A percentile compares a stretch with the other conserved stretches of the same genome.
phyloP scores from a whole-genome alignment of 2,329 filamentous ascomycete species.

The Colletotrichum caudatum region DNA sequence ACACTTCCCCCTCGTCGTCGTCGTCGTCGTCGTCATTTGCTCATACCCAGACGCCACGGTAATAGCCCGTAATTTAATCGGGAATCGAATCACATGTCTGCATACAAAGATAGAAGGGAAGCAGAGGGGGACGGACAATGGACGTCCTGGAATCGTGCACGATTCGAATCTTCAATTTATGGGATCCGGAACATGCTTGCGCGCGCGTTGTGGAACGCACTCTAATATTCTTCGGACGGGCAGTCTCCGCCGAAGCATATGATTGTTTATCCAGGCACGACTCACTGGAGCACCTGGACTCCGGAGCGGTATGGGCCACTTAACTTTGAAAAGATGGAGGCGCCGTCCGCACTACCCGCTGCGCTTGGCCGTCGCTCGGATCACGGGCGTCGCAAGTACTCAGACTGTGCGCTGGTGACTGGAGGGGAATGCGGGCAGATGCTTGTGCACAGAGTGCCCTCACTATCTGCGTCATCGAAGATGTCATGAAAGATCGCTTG shows the following conservation, averaged over 20 bases:
- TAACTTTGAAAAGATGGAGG: slow-evolving; percentile 21
- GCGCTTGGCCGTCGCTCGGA: slow-evolving; percentile 1
- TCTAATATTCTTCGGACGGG: slow-evolving; percentile 23
- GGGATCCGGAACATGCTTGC: slow-evolving; percentile 6
- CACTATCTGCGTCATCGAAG: background rate
- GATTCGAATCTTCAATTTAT: slow-evolving; percentile 11
- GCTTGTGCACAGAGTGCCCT: background rate
- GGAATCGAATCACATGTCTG: background rate
- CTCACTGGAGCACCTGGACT: slow-evolving; percentile 14
- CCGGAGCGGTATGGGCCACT: slow-evolving; percentile 21
- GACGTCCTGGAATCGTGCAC: background rate
- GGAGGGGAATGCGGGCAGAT: slow-evolving; percentile 16
- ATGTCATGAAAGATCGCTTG: slow-evolving; percentile 3
- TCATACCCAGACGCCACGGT: background rate
- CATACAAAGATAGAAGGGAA: background rate
- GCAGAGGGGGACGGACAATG: background rate
- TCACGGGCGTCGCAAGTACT: background rate
- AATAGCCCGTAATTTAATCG: background rate
- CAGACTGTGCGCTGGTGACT: slow-evolving; percentile 10
- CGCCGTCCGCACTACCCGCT: background rate
- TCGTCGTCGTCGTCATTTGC: background rate
- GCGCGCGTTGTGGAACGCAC: slow-evolving; percentile 25
- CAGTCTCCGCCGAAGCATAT: slow-evolving; percentile 29
- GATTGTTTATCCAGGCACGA: slow-evolving; percentile 29
- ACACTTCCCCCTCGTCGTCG: too few relatives aligned